phyloP scores from a whole-genome alignment of 768 basidiomycete genomes.

The Psilocybe cubensis region DNA sequence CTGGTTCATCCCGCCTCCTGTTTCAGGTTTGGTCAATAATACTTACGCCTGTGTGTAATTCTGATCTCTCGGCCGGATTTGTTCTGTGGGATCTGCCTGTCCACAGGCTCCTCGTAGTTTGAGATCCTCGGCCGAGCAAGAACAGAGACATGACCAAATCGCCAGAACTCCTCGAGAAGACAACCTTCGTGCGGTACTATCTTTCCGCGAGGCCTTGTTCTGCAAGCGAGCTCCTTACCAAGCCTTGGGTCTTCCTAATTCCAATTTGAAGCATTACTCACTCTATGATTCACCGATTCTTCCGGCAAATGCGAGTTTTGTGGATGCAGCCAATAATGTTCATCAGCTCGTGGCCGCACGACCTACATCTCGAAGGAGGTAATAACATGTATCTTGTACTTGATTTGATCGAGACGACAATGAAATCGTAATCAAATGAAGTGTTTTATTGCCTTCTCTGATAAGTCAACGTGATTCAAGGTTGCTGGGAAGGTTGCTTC shows the following conservation, averaged over 20 bases:
- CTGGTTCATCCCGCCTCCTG: slow-evolving; percentile 17
- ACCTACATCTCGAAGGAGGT: neutral
- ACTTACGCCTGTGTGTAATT: slow-evolving; percentile 2
- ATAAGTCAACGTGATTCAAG: no score
- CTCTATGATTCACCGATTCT: neutral
- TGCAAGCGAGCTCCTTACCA: neutral
- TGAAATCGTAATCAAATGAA: neutral
- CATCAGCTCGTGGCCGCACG: neutral
- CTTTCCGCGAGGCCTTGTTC: neutral
- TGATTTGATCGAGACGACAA: neutral
- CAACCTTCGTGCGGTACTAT: neutral
- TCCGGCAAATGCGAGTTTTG: neutral
- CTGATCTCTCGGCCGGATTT: slow-evolving; percentile 9
- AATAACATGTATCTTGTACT: neutral
- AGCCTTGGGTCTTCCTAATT: neutral
- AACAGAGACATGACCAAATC: neutral
- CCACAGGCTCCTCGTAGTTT: neutral
- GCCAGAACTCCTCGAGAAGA: neutral
- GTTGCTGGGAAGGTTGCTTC: neutral
- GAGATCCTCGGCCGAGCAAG: neutral
- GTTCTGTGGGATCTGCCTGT: neutral
- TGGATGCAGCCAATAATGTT: neutral
- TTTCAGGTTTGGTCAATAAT: slow-evolving; percentile 27
- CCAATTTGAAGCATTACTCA: neutral
- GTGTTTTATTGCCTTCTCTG: neutral